These are phyloP conservation scores for Clavispora asparagi DNA, from an alignment of 805 yeast genomes.

Conservation along the genomic window DNA sequence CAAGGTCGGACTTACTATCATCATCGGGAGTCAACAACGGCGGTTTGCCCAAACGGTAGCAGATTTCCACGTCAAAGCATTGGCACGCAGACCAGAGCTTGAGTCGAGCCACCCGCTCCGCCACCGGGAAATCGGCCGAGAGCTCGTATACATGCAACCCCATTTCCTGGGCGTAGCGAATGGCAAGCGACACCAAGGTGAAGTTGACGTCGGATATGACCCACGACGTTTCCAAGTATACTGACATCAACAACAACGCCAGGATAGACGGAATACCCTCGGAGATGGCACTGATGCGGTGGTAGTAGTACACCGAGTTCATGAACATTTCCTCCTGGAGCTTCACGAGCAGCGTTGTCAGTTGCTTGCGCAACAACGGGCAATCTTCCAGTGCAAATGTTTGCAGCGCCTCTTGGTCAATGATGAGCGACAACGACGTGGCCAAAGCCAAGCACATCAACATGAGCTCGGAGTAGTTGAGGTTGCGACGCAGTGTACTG, in stretches of 20 bases:
- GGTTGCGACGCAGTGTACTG: slow-evolving; percentile 10
- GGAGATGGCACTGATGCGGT: slow-evolving; percentile 42
- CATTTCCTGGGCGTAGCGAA: slow-evolving; percentile 50
- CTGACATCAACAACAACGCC: slow-evolving; percentile 45
- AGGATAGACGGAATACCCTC: slow-evolving; percentile 50
- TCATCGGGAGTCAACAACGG: slow-evolving; percentile 30
- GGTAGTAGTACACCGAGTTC: slow-evolving; percentile 37
- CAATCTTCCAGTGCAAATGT: no score
- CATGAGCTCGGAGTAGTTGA: slow-evolving; percentile 28
- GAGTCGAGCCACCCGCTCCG: slow-evolving; percentile 35
- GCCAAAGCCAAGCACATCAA: slow-evolving; percentile 27
- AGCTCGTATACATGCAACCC: slow-evolving; percentile 52
- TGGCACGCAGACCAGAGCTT: slow-evolving; percentile 48
- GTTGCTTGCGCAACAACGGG: not conserved
- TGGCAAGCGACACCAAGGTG: slow-evolving; percentile 40
- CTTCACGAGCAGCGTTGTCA: slow-evolving; percentile 3
- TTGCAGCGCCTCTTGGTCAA: not conserved
- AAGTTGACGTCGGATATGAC: slow-evolving; percentile 39
- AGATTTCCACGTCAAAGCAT: slow-evolving; percentile 39
- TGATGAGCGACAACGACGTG: not conserved
- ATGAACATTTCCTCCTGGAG: slow-evolving; percentile 10
- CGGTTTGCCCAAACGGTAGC: slow-evolving; percentile 45
- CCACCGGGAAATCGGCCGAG: slow-evolving; percentile 26
- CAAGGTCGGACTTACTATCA: not conserved
- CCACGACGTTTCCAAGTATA: slow-evolving; percentile 23